These are phyloP conservation scores for Candida takata DNA, from an alignment of 805 yeast species.

Conservation along the genomic window DNA sequence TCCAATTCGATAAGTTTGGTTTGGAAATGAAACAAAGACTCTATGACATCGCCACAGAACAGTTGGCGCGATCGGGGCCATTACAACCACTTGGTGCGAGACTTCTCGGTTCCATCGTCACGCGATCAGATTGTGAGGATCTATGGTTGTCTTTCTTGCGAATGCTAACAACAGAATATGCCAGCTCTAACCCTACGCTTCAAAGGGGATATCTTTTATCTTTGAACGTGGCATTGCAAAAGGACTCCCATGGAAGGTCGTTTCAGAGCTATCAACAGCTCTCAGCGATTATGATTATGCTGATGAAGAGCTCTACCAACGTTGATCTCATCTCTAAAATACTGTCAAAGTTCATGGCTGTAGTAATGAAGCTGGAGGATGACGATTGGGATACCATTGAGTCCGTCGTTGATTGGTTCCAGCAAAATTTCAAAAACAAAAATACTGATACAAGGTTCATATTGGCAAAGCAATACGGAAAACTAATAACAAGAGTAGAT, in stretches of 20 bases:
- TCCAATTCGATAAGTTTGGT: conserved; percentile 41
- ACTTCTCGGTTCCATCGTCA: conserved; percentile 25
- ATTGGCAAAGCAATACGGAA: conserved; percentile 59
- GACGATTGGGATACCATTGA: conserved; percentile 31
- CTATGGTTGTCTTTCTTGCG: conserved; percentile 6
- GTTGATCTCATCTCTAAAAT: conserved; percentile 20
- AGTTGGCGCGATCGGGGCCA: conserved; percentile 39
- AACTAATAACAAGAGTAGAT: conserved; percentile 32
- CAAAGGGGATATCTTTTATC: conserved; percentile 13
- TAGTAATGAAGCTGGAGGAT: conserved; percentile 11
- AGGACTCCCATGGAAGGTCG: conserved; percentile 12
- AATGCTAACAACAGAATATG: conserved; percentile 15
- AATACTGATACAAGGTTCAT: conserved; percentile 57
- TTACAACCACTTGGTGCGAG: conserved; percentile 25
- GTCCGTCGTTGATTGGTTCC: conserved; percentile 39
- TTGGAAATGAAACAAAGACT: conserved; percentile 27
- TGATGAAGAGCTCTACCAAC: background rate
- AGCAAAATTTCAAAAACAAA: conserved; percentile 36
- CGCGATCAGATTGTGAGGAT: conserved; percentile 20
- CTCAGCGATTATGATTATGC: background rate
- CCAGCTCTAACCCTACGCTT: background rate
- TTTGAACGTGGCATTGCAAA: conserved; percentile 18
- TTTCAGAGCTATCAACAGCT: background rate
- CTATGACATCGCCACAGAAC: conserved; percentile 27
- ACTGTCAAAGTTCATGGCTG: conserved; percentile 15